Percentiles rank a stretch among this genome's conserved stretches.
These are phyloP conservation scores for Kodamaea alishanica DNA, from an alignment of 1,139 yeast genomes.

Conservation along the genomic window DNA sequence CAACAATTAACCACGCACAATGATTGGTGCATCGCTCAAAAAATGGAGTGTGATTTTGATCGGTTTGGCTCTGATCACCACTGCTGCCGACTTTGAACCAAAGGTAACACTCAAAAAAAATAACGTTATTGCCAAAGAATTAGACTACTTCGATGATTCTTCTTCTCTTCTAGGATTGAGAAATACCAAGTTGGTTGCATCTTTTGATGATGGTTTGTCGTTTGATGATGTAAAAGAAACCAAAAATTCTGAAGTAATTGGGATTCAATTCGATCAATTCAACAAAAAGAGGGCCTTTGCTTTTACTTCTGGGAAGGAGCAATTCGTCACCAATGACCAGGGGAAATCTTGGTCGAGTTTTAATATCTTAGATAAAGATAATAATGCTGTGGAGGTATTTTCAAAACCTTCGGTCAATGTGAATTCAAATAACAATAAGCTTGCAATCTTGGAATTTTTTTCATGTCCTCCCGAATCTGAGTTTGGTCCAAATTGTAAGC, in stretches of 20 bases:
- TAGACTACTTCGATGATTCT: slow-evolving; percentile 56
- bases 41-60: slow-evolving; percentile 6
- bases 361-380: slow-evolving; percentile 17
- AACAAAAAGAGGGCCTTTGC: slow-evolving; percentile 52
- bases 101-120: slow-evolving; percentile 7
- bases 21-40: background rate
- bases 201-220: slow-evolving; percentile 56
- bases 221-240: slow-evolving; percentile 43
- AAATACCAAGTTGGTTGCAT: slow-evolving; percentile 30
- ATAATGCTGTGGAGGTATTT: no score
- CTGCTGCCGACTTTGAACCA: slow-evolving; percentile 17
- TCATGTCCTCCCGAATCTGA: slow-evolving; percentile 31
- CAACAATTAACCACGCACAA: background rate
- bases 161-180: slow-evolving; percentile 39
- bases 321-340: slow-evolving; percentile 52
- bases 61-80: slow-evolving; percentile 1
- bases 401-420: slow-evolving; percentile 25
- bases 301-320: slow-evolving; percentile 34
- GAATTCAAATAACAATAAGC: slow-evolving; percentile 40
- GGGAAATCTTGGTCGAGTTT: slow-evolving; percentile 58
- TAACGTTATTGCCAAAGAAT: slow-evolving; percentile 13
- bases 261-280: slow-evolving; percentile 43
- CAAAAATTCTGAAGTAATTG: slow-evolving; percentile 22
- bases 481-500: slow-evolving; percentile 26
- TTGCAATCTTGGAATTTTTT: slow-evolving; percentile 35